These are phyloP conservation scores for Chenopodium suecicum DNA, from an alignment of 148 eudicot genomes.

Conservation along the genomic window DNA sequence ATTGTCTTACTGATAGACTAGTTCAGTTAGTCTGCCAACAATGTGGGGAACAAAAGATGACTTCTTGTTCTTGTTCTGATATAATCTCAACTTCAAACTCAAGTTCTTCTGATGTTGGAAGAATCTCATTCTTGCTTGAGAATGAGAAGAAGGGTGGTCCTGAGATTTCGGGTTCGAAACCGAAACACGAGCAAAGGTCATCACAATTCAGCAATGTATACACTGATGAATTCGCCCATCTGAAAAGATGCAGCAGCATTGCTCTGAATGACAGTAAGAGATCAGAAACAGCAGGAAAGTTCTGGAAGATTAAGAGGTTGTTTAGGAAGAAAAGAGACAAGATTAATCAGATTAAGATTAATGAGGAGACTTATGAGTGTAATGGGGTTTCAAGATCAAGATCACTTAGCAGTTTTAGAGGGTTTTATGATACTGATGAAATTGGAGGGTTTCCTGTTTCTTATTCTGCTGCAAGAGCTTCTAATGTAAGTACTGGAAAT, in stretches of 20 bases:
- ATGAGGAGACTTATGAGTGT: slow-evolving; percentile 36
- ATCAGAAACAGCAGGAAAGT: slow-evolving; percentile 30
- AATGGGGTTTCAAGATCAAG: slow-evolving; percentile 68
- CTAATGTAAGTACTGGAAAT: slow-evolving; percentile 60
- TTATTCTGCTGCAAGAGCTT: slow-evolving; percentile 61
- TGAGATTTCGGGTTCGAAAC: slow-evolving; percentile 11
- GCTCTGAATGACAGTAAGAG: slow-evolving; percentile 27
- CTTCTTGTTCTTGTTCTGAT: slow-evolving; percentile 67
- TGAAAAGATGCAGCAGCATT: slow-evolving; percentile 61
- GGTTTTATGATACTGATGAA: slow-evolving; percentile 40
- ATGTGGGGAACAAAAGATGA: slow-evolving; percentile 69
- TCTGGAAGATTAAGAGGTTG: slow-evolving; percentile 64
- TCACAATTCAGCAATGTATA: not conserved
- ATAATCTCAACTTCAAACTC: slow-evolving; percentile 43
- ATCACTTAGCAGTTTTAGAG: slow-evolving; percentile 70
- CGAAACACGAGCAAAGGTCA: slow-evolving; percentile 19
- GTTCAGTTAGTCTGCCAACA: slow-evolving; percentile 67
- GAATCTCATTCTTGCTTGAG: slow-evolving; percentile 76
- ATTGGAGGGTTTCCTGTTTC: slow-evolving; percentile 43
- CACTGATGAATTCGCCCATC: slow-evolving; percentile 26
- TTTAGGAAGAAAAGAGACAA: slow-evolving; percentile 61
- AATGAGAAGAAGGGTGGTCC: slow-evolving; percentile 41
- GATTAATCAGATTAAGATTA: slow-evolving; percentile 21
- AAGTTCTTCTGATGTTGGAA: slow-evolving; percentile 48
- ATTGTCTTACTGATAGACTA: slow-evolving; percentile 70